These are phyloP conservation scores for peach (Prunus persica) DNA, from an alignment of 306 rosid genomes.

Conservation along the genomic window Prunus_persica_NCBIv2 NC_034009.1:25000501-25001000, in stretches of 20 bases:
- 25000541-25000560: conserved; percentile 38
- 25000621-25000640: conserved; percentile 17
- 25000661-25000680: conserved; percentile 2
- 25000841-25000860: not conserved
- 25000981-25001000: conserved; percentile 26
- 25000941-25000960: conserved; percentile 33
- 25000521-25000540: conserved; percentile 39
- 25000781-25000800: conserved; percentile 33
- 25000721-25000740: conserved; percentile 26
- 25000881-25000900: conserved; percentile 18
- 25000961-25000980: conserved; percentile 26
- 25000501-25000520: conserved; percentile 39
- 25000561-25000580: conserved; percentile 8
- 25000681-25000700: conserved; percentile 6
- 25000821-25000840: conserved; percentile 19
- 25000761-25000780: conserved; percentile 31
- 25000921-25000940: not conserved
- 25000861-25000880: conserved; percentile 24
- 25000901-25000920: not conserved
- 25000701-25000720: conserved; percentile 12
- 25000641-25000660: not conserved
- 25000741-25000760: conserved; percentile 49
- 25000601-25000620: conserved; percentile 9
- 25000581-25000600: conserved; percentile 21
- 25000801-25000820: conserved; percentile 33